Evolutionary conservation across 2,329 filamentous ascomycete genomes (phyloP).

Genomic region (Neoscytalidium dimidiatum): DNA sequence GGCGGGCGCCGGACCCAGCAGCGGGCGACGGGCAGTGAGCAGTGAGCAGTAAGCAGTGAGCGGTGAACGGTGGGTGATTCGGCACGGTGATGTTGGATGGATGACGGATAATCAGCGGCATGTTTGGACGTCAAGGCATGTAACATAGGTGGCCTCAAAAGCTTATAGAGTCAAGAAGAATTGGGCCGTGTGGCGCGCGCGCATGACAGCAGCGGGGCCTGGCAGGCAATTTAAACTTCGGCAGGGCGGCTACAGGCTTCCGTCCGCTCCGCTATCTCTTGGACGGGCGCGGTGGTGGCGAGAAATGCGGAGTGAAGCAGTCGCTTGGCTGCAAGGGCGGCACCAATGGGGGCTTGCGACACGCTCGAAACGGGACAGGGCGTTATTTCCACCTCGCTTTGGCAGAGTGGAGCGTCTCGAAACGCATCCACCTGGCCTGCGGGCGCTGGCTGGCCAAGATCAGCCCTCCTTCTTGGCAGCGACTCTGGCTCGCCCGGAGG

Average conservation of each 20-base stretch:
- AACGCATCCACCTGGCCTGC: slow-evolving; percentile 1
- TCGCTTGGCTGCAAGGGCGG: slow-evolving; percentile 11
- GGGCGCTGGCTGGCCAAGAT: not conserved
- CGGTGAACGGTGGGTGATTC: slow-evolving; percentile 3
- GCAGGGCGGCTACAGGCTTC: not conserved
- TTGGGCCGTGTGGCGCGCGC: not conserved
- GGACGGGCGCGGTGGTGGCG: not conserved
- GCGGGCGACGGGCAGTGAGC: slow-evolving; percentile 23
- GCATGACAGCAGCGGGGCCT: slow-evolving; percentile 8
- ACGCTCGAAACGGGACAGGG: not conserved
- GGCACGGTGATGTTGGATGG: not conserved
- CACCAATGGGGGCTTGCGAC: not conserved
- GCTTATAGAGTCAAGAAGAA: slow-evolving; percentile 9
- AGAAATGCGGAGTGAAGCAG: not conserved
- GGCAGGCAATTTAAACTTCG: slow-evolving; percentile 7
- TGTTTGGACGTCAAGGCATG: slow-evolving; percentile 5
- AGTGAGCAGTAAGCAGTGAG: too few species aligned
- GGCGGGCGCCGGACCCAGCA: slow-evolving; percentile 34
- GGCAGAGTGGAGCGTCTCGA: slow-evolving; percentile 8
- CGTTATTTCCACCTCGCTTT: not conserved
- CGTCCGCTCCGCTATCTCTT: not conserved
- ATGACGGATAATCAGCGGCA: slow-evolving; percentile 10
- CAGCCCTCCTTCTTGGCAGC: slow-evolving; percentile 1
- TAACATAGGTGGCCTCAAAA: slow-evolving; percentile 18
- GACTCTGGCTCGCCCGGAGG: not conserved